Evolutionary conservation across 805 yeast genomes (phyloP), one percentile per base, ranked within the genome.

Genomic region (Candida wancherniae): DNA sequence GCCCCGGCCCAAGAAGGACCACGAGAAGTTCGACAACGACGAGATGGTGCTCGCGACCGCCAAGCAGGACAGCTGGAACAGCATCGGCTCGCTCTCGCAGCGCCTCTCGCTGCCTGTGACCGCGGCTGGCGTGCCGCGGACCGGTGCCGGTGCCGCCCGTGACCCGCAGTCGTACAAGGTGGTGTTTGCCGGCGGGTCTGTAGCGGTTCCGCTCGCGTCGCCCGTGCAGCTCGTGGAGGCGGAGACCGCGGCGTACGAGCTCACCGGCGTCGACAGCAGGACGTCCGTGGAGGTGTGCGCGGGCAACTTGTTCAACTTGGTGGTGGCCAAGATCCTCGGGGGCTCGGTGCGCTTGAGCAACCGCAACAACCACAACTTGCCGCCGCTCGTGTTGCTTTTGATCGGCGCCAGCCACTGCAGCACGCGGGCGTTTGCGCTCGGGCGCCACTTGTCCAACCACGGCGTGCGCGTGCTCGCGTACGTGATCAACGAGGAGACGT

Each of bases 201-300:
- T 42, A 29, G 33, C 55, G 2, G 50, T 80, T 3, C 80, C 84
- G 3, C 59, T 76, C 33, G 80, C 87, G 10, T 74, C 88, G 2
- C 86, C 94, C 1, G 73, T 84, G 4, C 95, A 88, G 54, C 57
- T 86, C 34, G 60, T 80, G 6, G 95, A 85, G 40, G 73, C 86
- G 28, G 90, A 85, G 52, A 65, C 82, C 24, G 51, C 77, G 5
- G 51, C 79, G 8, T 48, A 61, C 3, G 80, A 75, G 9, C 24
- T 50, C 3, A 71, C 69, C 29, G 80, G 71, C 38, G 69, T 76
- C 4, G 55, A 77, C 9, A 47, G 74, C 2, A 55, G 64, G 5
- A 50, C 61, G 2, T 50, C 79, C 37, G 58, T 71, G 10, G 96
- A 86, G 53, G 75, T 75, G 31, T 76, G 84, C 21, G 85, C 85